phyloP scores from a whole-genome alignment of 2,329 filamentous ascomycete species.

The Arthrobotrys entomopaga region DNA sequence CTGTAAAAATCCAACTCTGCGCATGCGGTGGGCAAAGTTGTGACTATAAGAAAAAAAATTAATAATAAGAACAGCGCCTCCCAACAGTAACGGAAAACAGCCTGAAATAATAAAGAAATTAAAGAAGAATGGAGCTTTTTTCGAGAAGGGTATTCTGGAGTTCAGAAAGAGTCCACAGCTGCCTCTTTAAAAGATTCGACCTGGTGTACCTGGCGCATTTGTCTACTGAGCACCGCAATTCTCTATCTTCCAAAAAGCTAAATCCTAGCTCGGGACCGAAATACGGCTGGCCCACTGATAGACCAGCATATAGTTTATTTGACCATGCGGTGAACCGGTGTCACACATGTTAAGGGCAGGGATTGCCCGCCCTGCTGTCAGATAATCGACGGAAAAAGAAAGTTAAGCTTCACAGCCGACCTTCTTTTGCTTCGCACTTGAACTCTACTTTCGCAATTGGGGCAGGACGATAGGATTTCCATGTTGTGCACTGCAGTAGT shows the following conservation, averaged over 20 bases:
- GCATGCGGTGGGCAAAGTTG: constrained; percentile 7
- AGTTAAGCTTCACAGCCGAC: constrained; percentile 26
- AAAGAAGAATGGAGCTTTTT: constrained; percentile 19
- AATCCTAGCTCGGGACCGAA: constrained; percentile 15
- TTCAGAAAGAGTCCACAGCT: constrained; percentile 42
- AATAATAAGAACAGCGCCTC: background rate
- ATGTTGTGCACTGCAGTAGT: constrained; percentile 16
- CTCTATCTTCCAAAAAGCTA: constrained; percentile 28
- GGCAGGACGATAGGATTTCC: constrained; percentile 54
- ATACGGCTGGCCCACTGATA: constrained; percentile 40
- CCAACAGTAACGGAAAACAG: background rate
- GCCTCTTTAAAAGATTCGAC: constrained; percentile 53
- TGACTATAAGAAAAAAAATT: constrained; percentile 4
- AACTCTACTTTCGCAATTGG: constrained; percentile 48
- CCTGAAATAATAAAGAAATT: background rate
- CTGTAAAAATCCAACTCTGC: constrained; percentile 13
- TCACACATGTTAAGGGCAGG: constrained; percentile 52
- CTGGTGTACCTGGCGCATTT: constrained; percentile 9
- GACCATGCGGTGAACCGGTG: constrained; percentile 17
- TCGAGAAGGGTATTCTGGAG: constrained; percentile 9
- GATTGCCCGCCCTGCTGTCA: constrained; percentile 16
- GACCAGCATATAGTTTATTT: constrained; percentile 44
- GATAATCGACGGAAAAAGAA: constrained; percentile 33
- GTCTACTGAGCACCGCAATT: background rate
- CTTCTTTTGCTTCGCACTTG: constrained; percentile 9